Base-by-base conservation (phyloP, 2,329 filamentous ascomycete species). In the Penicillium palitans region DNA sequence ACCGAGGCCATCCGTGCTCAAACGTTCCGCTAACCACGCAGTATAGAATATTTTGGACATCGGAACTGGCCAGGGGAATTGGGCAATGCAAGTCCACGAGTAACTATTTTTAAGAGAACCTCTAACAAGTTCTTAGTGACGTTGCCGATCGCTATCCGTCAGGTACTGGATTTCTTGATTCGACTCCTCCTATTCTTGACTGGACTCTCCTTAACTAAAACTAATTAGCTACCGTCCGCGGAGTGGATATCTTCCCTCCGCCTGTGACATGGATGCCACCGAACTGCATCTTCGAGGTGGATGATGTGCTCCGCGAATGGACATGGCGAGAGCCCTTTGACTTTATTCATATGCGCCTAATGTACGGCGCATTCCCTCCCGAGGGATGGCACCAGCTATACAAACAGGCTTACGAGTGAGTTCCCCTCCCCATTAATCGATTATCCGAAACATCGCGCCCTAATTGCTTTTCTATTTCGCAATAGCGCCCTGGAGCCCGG, bases 271-370 rank as follows among this genome's bases (percentile, higher is more conserved):
- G 66, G 66, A 62, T 63, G 51, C 66, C 68, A 13, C 67, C 68
- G 5, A 70, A 70, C 54, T 68, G 62, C 41, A 29, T 62, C 21
- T 70, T 70, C 54, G 67, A 69, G 42, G 63, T 70, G n/a, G 64
- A 69, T 37, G 68, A 70, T 59, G 52, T 62, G 1, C 60, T 64
- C 39, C 60, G 59, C 15, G 54, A 61, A 3, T 69, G 67, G 67
- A 66, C 61, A 40, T 66, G 61, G 58, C 49, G 46, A 49, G 58
- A 67, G 15, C 55, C 62, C 7, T 69, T 70, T 49, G 67, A 68
- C 44, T 62, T 67, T 12, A 66, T 70, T 17, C 67, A 70, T 39
- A 39, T 62, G 31, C 66, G 67, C 25, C 33, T 60, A 19, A 55
- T 69, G 48, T 56, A 53, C 24, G 54, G 39, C 40, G 62, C 52